Conservation (phyloP, 139 green algal genomes). For the Cymbomonas tetramitiformis region DNA sequence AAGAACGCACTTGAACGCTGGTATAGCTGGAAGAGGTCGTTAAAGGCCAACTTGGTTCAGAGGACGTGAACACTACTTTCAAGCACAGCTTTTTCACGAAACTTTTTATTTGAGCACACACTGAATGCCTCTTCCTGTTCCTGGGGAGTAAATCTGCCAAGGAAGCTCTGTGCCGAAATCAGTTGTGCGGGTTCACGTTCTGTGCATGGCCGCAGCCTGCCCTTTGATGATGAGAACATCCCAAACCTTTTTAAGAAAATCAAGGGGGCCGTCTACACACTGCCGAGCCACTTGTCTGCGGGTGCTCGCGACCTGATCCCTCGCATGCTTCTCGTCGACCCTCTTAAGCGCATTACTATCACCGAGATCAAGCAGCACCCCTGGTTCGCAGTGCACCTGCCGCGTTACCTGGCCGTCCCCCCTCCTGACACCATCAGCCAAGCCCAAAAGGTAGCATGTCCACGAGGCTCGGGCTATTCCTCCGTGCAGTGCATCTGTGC, state of each 20-base stretch:
- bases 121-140: too few species aligned
- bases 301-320: conserved; percentile 90
- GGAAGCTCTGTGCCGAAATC: too few species aligned
- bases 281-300: conserved; percentile 80
- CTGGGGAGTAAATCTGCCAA: too few species aligned
- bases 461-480: not conserved
- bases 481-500: not conserved
- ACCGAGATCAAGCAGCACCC: conserved; percentile 87
- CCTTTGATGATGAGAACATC: conserved; percentile 99
- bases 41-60: too few species aligned
- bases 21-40: too few species aligned
- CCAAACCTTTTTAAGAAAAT: conserved; percentile 99
- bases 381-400: conserved; percentile 87
- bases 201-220: too few species aligned
- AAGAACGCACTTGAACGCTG: too few species aligned
- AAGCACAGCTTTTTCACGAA: too few species aligned
- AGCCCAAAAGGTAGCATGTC: conserved; percentile 29
- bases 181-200: too few species aligned
- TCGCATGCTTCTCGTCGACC: conserved; percentile 94
- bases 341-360: conserved; percentile 96
- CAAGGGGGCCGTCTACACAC: conserved; percentile 91
- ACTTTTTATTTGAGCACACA: too few species aligned
- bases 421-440: conserved; percentile 58
- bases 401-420: conserved; percentile 74
- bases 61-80: too few species aligned